phyloP scores from a whole-genome alignment of 2,329 filamentous ascomycete species.

The Trichoderma semiorbis region DNA sequence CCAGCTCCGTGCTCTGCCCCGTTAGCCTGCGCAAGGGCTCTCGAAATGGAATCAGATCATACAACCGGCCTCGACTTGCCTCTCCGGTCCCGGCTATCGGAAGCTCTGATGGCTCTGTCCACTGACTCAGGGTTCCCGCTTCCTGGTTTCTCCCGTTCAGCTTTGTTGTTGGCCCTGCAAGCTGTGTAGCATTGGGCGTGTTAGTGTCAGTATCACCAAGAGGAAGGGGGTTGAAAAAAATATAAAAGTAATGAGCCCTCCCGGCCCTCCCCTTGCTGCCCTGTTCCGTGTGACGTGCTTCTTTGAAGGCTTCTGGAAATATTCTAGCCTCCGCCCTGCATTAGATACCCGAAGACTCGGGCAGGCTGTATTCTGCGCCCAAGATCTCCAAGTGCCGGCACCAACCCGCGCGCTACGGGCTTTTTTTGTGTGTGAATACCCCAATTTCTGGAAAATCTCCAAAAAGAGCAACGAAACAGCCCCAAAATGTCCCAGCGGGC shows the following conservation, averaged over 20 bases:
- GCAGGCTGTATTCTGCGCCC: neutral
- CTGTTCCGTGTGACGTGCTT: neutral
- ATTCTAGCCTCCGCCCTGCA: conserved; percentile 6
- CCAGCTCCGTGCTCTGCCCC: neutral
- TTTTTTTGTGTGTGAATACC: neutral
- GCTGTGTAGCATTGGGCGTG: conserved; percentile 3
- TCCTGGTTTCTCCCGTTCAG: neutral
- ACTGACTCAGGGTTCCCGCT: conserved; percentile 8
- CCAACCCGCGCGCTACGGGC: neutral
- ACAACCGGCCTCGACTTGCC: neutral
- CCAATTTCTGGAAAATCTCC: neutral
- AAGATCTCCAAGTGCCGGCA: conserved; percentile 5
- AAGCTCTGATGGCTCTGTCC: neutral
- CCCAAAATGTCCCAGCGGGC: conserved; percentile 12
- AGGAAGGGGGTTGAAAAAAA: neutral
- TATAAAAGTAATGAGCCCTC: conserved; percentile 1
- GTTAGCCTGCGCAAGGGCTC: neutral
- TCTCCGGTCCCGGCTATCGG: conserved; percentile 11
- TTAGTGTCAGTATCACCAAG: neutral
- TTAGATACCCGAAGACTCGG: neutral
- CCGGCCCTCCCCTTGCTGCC: neutral
- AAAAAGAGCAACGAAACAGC: neutral
- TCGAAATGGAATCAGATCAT: neutral
- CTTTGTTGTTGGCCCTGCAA: neutral
- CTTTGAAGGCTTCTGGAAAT: conserved; percentile 1